A percentile compares a stretch with the other conserved stretches of the same genome.
Evolutionary conservation across 2,329 filamentous ascomycete genomes (phyloP).

Genomic region (Diplocarpon mali): DNA sequence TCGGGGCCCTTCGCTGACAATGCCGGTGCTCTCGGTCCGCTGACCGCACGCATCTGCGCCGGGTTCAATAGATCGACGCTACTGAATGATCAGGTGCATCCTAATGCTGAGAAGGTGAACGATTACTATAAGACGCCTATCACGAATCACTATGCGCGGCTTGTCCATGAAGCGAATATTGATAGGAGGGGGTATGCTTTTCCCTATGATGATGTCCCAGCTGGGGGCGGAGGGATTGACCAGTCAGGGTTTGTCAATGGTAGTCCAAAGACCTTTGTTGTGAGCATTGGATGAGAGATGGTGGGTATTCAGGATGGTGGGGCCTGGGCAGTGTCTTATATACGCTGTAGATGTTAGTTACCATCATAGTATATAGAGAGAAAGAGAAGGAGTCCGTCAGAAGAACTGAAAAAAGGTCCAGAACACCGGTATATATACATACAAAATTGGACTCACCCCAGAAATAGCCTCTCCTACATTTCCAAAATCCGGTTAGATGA

Average conservation of each 20-base stretch:
- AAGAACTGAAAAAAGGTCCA: too few relatives aligned
- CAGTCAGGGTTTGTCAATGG: constrained; percentile 52
- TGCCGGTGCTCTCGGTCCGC: constrained; percentile 10
- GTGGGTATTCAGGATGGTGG: not conserved
- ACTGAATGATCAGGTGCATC: constrained; percentile 35
- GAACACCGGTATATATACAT: too few relatives aligned
- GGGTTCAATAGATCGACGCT: constrained; percentile 18
- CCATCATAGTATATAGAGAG: too few relatives aligned
- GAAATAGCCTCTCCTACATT: too few relatives aligned
- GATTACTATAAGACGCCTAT: constrained; percentile 42
- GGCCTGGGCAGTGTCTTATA: too few relatives aligned
- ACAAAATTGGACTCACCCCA: too few relatives aligned
- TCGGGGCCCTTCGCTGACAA: constrained; percentile 44
- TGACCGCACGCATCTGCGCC: constrained; percentile 16
- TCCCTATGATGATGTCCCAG: constrained; percentile 58
- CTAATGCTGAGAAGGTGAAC: constrained; percentile 36
- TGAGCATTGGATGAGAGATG: constrained; percentile 8
- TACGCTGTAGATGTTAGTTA: too few relatives aligned
- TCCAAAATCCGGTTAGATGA: too few relatives aligned
- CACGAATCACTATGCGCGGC: constrained; percentile 49
- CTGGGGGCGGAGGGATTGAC: constrained; percentile 41
- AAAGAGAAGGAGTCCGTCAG: too few relatives aligned
- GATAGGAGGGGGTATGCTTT: constrained; percentile 54
- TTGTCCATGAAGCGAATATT: constrained; percentile 48
- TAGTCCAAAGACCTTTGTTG: constrained; percentile 11